A percentile compares a stretch with the other conserved stretches of the same genome.
Evolutionary conservation across 148 eudicot genomes (phyloP).

Genomic region (Rhododendron molle): DNA sequence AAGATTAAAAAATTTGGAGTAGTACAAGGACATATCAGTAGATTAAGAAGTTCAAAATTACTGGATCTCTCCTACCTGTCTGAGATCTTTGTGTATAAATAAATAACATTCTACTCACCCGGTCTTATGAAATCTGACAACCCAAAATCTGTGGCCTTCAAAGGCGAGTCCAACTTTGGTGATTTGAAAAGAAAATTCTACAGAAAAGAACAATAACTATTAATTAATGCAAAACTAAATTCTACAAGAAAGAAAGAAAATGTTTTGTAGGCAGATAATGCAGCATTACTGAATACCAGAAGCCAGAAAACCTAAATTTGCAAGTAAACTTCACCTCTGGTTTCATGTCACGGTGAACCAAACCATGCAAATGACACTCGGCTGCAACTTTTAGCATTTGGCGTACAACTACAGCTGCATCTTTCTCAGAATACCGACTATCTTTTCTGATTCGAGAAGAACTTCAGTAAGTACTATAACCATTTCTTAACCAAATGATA

Average conservation of each 20-base stretch:
- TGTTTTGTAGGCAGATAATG: conserved; percentile 10
- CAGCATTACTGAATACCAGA: background rate
- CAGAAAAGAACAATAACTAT: conserved; percentile 10
- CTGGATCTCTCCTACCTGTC: background rate
- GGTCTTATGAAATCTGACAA: conserved; percentile 91
- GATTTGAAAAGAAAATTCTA: conserved; percentile 95
- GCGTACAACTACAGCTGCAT: conserved; percentile 86
- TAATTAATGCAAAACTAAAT: background rate
- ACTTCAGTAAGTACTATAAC: conserved; percentile 10
- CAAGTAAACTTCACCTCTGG: conserved; percentile 64
- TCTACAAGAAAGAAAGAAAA: background rate
- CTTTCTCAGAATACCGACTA: conserved; percentile 89
- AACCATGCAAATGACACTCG: conserved; percentile 91
- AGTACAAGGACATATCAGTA: background rate
- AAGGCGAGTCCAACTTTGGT: conserved; percentile 58
- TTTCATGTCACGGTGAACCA: conserved; percentile 98
- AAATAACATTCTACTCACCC: conserved; percentile 46
- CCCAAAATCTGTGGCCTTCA: conserved; percentile 98
- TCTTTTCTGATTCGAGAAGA: conserved; percentile 58
- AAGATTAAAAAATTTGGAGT: background rate
- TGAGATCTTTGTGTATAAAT: background rate
- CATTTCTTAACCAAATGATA: conserved; percentile 6
- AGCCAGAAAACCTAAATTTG: background rate
- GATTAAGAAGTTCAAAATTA: background rate
- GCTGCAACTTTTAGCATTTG: conserved; percentile 99